Conservation (phyloP, 2,329 filamentous ascomycete species). For the Talaromyces sp. region DNA sequence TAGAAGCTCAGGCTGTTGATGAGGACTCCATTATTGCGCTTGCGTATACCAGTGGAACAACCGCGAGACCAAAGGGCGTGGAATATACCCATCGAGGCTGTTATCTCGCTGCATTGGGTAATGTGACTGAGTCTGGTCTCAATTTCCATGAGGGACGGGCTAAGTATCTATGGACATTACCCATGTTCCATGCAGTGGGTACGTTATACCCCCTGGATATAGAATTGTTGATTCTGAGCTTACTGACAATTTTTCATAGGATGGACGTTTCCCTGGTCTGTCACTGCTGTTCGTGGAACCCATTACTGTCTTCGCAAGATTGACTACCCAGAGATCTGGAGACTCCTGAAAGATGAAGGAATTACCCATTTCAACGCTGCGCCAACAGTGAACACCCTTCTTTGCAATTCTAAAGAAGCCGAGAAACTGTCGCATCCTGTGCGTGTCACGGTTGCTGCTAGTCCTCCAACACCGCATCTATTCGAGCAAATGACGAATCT, state of each 20-base stretch:
- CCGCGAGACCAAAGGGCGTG: slow-evolving; percentile 87
- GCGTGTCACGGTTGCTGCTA: slow-evolving; percentile 88
- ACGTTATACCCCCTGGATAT: slow-evolving; percentile 19
- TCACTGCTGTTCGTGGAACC: slow-evolving; percentile 91
- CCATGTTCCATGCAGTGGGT: slow-evolving; percentile 75
- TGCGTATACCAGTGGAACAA: slow-evolving; percentile 93
- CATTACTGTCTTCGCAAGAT: slow-evolving; percentile 95
- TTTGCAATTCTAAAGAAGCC: slow-evolving; percentile 80
- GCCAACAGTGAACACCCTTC: slow-evolving; percentile 91
- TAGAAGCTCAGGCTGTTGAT: slow-evolving; percentile 69
- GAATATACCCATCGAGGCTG: slow-evolving; percentile 86
- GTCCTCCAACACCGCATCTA: slow-evolving; percentile 83
- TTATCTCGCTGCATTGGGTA: slow-evolving; percentile 82
- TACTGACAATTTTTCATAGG: slow-evolving; percentile 32
- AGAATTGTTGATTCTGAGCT: background rate
- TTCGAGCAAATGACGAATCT: slow-evolving; percentile 90
- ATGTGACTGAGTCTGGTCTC: slow-evolving; percentile 85
- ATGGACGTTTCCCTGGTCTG: slow-evolving; percentile 89
- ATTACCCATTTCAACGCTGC: slow-evolving; percentile 97
- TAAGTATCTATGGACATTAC: slow-evolving; percentile 87
- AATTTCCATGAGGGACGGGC: slow-evolving; percentile 71
- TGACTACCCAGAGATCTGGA: slow-evolving; percentile 92
- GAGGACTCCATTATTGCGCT: slow-evolving; percentile 85
- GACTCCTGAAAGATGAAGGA: slow-evolving; percentile 77
- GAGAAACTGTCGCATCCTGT: slow-evolving; percentile 70